Percentiles rank a stretch among this genome's conserved stretches.
These are phyloP conservation scores for Digitaria exilis DNA, from an alignment of 202 grass and related monocot genomes.

Conservation along the genomic window DNA sequence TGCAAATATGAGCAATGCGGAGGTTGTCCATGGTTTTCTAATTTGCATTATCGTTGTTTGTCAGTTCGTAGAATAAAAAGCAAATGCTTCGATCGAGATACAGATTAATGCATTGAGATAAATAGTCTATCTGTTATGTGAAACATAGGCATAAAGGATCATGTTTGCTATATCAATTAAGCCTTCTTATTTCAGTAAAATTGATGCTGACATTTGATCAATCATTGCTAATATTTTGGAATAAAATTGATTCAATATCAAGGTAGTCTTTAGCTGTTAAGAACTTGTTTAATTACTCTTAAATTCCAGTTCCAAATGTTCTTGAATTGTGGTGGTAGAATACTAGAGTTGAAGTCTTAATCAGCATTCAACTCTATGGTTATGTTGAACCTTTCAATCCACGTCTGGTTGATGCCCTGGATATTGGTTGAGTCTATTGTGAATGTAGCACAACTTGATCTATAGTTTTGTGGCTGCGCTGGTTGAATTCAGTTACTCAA, in stretches of 20 bases:
- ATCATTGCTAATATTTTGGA: background rate
- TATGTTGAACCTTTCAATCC: background rate
- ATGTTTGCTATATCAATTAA: background rate
- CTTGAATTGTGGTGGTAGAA: background rate
- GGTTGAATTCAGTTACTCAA: background rate
- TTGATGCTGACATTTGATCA: background rate
- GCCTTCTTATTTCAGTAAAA: background rate
- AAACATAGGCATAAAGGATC: background rate
- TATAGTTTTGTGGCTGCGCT: background rate
- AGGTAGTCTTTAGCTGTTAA: background rate
- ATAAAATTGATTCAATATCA: background rate
- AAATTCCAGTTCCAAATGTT: background rate
- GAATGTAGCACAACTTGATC: background rate
- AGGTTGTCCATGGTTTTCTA: background rate
- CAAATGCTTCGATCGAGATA: background rate
- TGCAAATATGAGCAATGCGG: background rate
- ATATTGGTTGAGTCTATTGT: slow-evolving; percentile 3
- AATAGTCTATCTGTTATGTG: background rate
- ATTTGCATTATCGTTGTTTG: background rate
- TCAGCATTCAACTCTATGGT: background rate
- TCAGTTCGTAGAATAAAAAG: background rate
- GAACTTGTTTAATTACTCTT: background rate
- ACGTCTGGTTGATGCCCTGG: background rate
- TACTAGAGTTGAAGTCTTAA: background rate
- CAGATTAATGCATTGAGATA: background rate